Evolutionary conservation across 148 eudicot species (phyloP).

Genomic region (Rhododendron henanense): DNA sequence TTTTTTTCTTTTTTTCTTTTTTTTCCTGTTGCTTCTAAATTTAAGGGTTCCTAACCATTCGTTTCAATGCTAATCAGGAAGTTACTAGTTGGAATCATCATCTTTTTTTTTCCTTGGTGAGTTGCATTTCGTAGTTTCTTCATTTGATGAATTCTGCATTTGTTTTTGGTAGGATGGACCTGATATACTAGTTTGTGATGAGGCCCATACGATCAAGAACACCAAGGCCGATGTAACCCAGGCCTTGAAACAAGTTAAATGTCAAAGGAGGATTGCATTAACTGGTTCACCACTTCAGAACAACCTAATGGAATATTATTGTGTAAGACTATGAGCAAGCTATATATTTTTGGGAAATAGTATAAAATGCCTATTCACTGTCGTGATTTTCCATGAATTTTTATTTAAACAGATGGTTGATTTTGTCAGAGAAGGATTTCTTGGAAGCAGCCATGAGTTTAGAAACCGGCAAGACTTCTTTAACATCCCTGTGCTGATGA

Average conservation of each 20-base stretch:
- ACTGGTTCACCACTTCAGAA: slow-evolving; percentile 99
- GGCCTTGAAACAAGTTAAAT: slow-evolving; percentile 81
- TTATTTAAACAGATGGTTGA: slow-evolving; percentile 82
- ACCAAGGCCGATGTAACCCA: slow-evolving; percentile 84
- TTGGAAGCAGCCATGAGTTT: slow-evolving; percentile 94
- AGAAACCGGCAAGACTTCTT: slow-evolving; percentile 71
- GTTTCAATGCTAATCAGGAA: background rate
- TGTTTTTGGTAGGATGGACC: slow-evolving; percentile 74
- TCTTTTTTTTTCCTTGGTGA: background rate
- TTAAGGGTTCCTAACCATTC: background rate
- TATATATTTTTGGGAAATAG: background rate
- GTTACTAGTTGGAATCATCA: background rate
- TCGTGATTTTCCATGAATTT: slow-evolving; percentile 8
- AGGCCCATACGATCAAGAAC: slow-evolving; percentile 97
- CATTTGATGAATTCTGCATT: background rate
- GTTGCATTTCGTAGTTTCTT: background rate
- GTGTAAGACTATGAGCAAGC: slow-evolving; percentile 51
- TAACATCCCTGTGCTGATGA: background rate
- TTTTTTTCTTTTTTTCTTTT: too few species aligned
- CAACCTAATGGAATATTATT: slow-evolving; percentile 97
- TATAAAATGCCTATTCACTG: background rate
- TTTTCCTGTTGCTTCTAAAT: background rate
- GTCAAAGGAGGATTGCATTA: slow-evolving; percentile 96
- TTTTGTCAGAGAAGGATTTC: slow-evolving; percentile 97
- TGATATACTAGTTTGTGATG: slow-evolving; percentile 97